Evolutionary conservation across 139 green algal genomes (phyloP).

Genomic region (Dunaliella primolecta): DNA sequence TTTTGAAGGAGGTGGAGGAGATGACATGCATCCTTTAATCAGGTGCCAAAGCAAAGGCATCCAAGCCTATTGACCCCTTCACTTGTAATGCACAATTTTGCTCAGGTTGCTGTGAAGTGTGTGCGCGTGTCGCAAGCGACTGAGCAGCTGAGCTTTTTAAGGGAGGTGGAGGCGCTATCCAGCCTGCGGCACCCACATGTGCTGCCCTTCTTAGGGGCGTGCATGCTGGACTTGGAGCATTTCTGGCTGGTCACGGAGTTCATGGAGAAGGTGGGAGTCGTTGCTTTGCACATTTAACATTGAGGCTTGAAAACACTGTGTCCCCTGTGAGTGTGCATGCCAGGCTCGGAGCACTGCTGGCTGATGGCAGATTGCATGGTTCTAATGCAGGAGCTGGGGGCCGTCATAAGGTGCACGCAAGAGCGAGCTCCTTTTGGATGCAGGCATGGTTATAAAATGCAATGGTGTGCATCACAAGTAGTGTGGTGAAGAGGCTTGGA

Average conservation of each 20-base stretch:
- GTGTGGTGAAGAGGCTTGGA: too few relatives aligned
- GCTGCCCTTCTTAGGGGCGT: slow-evolving; percentile 59
- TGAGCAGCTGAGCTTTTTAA: slow-evolving; percentile 69
- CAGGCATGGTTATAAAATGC: too few relatives aligned
- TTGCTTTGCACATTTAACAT: slow-evolving; percentile 45
- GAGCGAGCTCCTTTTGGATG: too few relatives aligned
- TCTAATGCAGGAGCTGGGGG: too few relatives aligned
- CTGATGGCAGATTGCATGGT: too few relatives aligned
- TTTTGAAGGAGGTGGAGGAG: slow-evolving; percentile 74
- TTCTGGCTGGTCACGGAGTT: slow-evolving; percentile 82
- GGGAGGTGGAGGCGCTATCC: slow-evolving; percentile 60
- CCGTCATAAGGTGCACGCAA: too few relatives aligned
- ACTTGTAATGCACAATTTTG: too few relatives aligned
- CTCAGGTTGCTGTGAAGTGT: slow-evolving; percentile 61
- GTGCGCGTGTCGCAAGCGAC: slow-evolving; percentile 43
- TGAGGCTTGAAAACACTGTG: not conserved
- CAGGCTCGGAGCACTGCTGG: not conserved
- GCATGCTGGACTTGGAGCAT: slow-evolving; percentile 48
- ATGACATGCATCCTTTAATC: too few relatives aligned
- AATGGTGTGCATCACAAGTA: too few relatives aligned
- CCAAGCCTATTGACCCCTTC: too few relatives aligned
- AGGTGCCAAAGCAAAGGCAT: too few relatives aligned
- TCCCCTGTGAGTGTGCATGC: not conserved
- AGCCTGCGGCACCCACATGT: slow-evolving; percentile 69
- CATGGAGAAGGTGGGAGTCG: slow-evolving; percentile 57